Evolutionary conservation across 176 grass and related monocot species (phyloP).

Genomic region (Bolboschoenus planiculmis): DNA sequence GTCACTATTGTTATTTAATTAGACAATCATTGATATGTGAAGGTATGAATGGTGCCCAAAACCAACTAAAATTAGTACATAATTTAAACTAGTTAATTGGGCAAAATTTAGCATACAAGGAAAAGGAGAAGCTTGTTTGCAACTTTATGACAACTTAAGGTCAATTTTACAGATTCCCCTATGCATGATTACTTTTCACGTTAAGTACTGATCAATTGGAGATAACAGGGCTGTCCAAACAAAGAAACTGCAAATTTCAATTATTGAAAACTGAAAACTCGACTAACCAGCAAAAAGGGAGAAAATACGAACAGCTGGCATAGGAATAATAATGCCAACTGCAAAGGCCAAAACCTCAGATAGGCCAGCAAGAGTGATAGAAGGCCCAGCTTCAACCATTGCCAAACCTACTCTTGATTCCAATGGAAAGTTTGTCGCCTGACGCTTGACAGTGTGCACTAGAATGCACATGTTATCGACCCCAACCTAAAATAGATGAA

Average conservation of each 20-base stretch:
- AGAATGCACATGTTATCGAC: slow-evolving; percentile 99
- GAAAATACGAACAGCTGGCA: slow-evolving; percentile 89
- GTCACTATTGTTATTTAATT: neutral
- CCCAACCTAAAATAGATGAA: slow-evolving; percentile 53
- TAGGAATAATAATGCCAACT: slow-evolving; percentile 85
- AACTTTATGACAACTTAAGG: neutral
- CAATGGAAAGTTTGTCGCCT: slow-evolving; percentile 49
- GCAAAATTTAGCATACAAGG: neutral
- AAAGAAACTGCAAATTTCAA: neutral
- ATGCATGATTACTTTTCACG: neutral
- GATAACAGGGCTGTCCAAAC: neutral
- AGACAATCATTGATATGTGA: neutral
- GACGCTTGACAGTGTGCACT: slow-evolving; percentile 90
- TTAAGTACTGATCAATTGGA: neutral
- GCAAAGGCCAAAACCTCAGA: slow-evolving; percentile 91
- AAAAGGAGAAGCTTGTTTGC: neutral
- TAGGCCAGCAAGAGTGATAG: slow-evolving; percentile 89
- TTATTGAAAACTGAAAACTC: slow-evolving; percentile 7
- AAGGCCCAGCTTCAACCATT: slow-evolving; percentile 92
- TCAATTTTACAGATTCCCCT: neutral
- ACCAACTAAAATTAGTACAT: neutral
- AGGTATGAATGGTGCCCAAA: neutral
- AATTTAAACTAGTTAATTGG: neutral
- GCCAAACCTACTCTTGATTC: slow-evolving; percentile 67
- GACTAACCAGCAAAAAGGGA: slow-evolving; percentile 97